A percentile compares a stretch with the other conserved stretches of the same genome.
Conservation (phyloP, 108 stramenopile species). For the Mediolabrus comicus region DNA sequence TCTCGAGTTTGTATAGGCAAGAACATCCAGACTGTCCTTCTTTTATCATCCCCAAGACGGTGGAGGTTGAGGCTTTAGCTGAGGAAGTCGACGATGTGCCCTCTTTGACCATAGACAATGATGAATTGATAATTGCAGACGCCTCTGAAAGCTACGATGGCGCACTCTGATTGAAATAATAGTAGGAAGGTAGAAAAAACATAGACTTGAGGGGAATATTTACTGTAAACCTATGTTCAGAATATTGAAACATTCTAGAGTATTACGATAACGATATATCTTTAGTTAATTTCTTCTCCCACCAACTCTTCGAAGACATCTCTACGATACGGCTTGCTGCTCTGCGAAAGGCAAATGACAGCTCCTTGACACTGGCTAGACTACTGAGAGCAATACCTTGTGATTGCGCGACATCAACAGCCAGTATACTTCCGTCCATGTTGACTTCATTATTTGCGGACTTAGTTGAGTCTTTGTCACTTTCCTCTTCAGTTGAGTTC, state of each 20-base stretch:
- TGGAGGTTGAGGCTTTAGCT: constrained; percentile 4
- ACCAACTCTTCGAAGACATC: constrained; percentile 82
- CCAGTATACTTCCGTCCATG: constrained; percentile 28
- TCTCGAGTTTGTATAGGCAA: constrained; percentile 33
- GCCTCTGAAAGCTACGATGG: constrained; percentile 38
- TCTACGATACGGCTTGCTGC: constrained; percentile 84
- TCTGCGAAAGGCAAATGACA: constrained; percentile 81
- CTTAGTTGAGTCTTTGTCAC: constrained; percentile 12
- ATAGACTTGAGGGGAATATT: neutral
- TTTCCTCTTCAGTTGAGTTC: constrained; percentile 14
- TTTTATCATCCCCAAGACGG: constrained; percentile 33
- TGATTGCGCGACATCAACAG: constrained; percentile 55
- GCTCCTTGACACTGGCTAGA: constrained; percentile 83
- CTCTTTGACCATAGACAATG: constrained; percentile 5
- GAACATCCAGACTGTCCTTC: neutral
- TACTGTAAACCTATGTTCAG: neutral
- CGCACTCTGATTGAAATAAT: constrained; percentile 31
- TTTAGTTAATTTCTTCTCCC: constrained; percentile 46
- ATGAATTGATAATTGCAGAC: constrained; percentile 38
- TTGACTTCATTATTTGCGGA: neutral
- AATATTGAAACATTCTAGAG: neutral
- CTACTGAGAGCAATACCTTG: constrained; percentile 58
- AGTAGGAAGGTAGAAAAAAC: constrained; percentile 1
- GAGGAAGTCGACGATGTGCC: constrained; percentile 10
- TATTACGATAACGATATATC: neutral